A percentile compares a stretch with the other conserved stretches of the same genome.
Conservation (phyloP, 2,329 filamentous ascomycete species). For the Cercospora berteroae region DNA sequence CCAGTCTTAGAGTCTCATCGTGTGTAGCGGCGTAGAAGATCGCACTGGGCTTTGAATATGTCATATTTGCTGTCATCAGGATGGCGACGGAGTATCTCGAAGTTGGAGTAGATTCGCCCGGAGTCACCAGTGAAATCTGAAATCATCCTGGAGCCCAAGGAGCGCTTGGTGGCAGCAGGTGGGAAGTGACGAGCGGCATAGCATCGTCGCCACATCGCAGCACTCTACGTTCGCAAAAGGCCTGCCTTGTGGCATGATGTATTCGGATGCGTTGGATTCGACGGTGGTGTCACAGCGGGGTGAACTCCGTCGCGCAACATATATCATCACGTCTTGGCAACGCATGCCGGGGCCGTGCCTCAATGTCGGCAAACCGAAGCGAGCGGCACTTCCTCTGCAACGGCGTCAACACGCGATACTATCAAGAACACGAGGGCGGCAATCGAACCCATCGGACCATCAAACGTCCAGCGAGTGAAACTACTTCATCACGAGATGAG, state of each 20-base stretch:
- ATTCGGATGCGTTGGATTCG: background rate
- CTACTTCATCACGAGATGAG: background rate
- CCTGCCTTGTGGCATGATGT: too few species aligned
- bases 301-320: background rate
- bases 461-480: background rate
- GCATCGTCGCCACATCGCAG: too few species aligned
- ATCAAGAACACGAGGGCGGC: background rate
- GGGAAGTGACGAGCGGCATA: too few species aligned
- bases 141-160: too few species aligned
- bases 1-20: too few species aligned
- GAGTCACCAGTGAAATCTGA: too few species aligned
- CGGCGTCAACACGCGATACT: background rate
- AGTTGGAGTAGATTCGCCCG: too few species aligned
- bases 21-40: slow-evolving; percentile 13
- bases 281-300: background rate
- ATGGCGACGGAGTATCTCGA: slow-evolving; percentile 31
- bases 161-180: too few species aligned
- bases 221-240: too few species aligned
- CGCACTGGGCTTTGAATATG: slow-evolving; percentile 41
- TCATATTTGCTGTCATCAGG: slow-evolving; percentile 32
- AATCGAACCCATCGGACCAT: background rate
- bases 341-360: background rate
- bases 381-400: slow-evolving; percentile 2
- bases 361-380: slow-evolving; percentile 3
- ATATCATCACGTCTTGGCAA: background rate